A percentile compares a stretch with the other conserved stretches of the same genome.
These are phyloP conservation scores for Caloboletus firmus DNA, from an alignment of 1,284 basidiomycete genomes.

Conservation along the genomic window DNA sequence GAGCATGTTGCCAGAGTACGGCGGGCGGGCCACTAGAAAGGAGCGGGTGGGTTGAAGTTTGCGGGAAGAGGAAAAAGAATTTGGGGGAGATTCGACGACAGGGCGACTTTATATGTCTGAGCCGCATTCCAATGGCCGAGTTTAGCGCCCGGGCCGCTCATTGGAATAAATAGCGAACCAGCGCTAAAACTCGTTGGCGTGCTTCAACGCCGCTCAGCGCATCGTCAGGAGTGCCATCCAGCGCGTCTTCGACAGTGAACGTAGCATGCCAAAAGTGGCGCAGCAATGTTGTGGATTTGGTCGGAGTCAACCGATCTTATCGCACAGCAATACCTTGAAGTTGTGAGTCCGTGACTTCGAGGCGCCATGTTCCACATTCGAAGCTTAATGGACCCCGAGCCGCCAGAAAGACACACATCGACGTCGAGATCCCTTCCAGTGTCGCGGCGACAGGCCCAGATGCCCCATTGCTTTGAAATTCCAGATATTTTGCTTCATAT, in stretches of 20 bases:
- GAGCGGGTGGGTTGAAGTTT: constrained; percentile 24
- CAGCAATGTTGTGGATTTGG: background rate
- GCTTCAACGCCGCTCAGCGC: background rate
- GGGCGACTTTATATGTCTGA: constrained; percentile 16
- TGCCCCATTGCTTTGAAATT: constrained; percentile 20
- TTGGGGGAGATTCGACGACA: constrained; percentile 3
- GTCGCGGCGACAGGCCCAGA: background rate
- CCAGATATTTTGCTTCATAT: constrained; percentile 22
- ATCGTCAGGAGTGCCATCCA: background rate
- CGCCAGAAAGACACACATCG: background rate
- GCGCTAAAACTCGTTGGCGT: background rate
- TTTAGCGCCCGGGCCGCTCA: background rate
- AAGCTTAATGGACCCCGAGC: background rate
- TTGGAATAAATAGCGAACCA: background rate
- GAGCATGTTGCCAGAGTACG: constrained; percentile 21
- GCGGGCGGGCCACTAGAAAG: constrained; percentile 20
- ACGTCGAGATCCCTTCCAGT: background rate
- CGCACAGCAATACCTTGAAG: background rate
- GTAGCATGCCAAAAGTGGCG: background rate
- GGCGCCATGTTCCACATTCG: constrained; percentile 4
- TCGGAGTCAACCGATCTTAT: constrained; percentile 9
- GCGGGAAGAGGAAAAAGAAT: constrained; percentile 3
- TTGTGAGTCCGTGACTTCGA: no score
- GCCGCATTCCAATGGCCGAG: constrained; percentile 2
- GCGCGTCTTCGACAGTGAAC: background rate